Conservation (phyloP, 2,329 filamentous ascomycete species). For the Bimuria novae-zelandiae region DNA sequence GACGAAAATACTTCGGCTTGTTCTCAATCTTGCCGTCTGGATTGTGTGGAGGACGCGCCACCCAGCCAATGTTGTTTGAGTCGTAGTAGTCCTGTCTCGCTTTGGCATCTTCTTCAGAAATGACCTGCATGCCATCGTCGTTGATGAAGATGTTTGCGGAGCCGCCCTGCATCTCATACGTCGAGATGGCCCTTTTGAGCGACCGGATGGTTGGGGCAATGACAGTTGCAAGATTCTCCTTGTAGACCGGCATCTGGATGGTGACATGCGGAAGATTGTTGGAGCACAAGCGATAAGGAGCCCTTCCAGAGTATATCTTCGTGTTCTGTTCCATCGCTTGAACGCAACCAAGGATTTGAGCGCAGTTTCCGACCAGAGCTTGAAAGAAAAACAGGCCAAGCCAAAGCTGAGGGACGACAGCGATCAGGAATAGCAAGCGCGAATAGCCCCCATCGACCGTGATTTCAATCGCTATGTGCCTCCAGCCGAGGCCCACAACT, state of each 20-base stretch:
- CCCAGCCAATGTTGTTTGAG: slow-evolving; percentile 57
- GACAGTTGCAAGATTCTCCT: slow-evolving; percentile 76
- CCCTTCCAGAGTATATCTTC: slow-evolving; percentile 76
- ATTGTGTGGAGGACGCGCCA: slow-evolving; percentile 52
- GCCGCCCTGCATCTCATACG: slow-evolving; percentile 62
- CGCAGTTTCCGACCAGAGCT: slow-evolving; percentile 25
- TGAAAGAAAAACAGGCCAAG: slow-evolving; percentile 54
- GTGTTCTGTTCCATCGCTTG: slow-evolving; percentile 75
- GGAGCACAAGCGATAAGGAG: slow-evolving; percentile 57
- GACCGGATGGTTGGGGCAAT: slow-evolving; percentile 78
- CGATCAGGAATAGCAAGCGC: slow-evolving; percentile 59
- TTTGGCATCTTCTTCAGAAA: slow-evolving; percentile 53
- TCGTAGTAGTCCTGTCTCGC: slow-evolving; percentile 55
- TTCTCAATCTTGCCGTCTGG: slow-evolving; percentile 23
- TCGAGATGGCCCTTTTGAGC: slow-evolving; percentile 68
- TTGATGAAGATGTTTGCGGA: slow-evolving; percentile 71
- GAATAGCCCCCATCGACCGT: slow-evolving; percentile 58
- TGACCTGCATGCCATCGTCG: slow-evolving; percentile 69
- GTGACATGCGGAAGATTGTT: slow-evolving; percentile 66
- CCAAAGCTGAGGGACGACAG: slow-evolving; percentile 62
- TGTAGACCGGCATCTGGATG: slow-evolving; percentile 87
- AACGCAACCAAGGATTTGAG: slow-evolving; percentile 73
- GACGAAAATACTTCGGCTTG: slow-evolving; percentile 29
- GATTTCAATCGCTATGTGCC: slow-evolving; percentile 59
- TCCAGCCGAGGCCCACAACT: slow-evolving; percentile 62